phyloP scores from a whole-genome alignment of 2,329 filamentous ascomycete species.

The Fusarium duplospermum region DNA sequence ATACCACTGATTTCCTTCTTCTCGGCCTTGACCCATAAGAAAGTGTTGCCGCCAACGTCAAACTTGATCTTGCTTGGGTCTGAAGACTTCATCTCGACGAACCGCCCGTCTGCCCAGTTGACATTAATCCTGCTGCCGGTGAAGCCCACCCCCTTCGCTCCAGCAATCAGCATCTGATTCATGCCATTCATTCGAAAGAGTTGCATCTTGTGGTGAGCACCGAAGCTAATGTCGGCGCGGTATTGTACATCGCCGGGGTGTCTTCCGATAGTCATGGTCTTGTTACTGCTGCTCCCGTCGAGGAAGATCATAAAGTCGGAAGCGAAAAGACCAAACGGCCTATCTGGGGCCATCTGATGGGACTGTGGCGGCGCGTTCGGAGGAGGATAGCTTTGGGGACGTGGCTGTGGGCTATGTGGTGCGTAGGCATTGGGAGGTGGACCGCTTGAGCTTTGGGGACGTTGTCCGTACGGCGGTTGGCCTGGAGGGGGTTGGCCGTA shows the following conservation, averaged over 20 bases:
- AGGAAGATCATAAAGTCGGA: constrained; percentile 9
- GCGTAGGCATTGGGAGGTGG: background rate
- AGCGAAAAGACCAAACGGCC: constrained; percentile 5
- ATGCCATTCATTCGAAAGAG: background rate
- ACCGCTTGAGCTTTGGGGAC: background rate
- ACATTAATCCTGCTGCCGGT: constrained; percentile 3
- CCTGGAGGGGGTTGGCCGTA: background rate
- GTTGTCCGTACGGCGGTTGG: background rate
- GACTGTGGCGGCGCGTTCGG: background rate
- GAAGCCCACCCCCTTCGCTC: background rate
- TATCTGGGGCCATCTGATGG: background rate
- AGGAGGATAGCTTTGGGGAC: constrained; percentile 2
- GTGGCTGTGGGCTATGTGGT: background rate
- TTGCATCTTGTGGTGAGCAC: background rate
- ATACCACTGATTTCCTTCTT: background rate
- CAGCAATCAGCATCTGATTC: background rate
- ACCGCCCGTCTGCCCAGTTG: constrained; percentile 7
- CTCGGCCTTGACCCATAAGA: background rate
- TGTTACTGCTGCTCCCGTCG: background rate
- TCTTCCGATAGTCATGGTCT: constrained; percentile 5
- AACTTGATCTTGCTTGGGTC: constrained; percentile 5
- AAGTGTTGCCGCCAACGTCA: background rate
- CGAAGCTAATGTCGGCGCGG: constrained; percentile 3
- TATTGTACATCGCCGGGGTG: constrained; percentile 1
- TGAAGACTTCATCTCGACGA: constrained; percentile 6